Evolutionary conservation across 1,139 yeast species (phyloP).

Genomic region (Suhomyces kunorum): DNA sequence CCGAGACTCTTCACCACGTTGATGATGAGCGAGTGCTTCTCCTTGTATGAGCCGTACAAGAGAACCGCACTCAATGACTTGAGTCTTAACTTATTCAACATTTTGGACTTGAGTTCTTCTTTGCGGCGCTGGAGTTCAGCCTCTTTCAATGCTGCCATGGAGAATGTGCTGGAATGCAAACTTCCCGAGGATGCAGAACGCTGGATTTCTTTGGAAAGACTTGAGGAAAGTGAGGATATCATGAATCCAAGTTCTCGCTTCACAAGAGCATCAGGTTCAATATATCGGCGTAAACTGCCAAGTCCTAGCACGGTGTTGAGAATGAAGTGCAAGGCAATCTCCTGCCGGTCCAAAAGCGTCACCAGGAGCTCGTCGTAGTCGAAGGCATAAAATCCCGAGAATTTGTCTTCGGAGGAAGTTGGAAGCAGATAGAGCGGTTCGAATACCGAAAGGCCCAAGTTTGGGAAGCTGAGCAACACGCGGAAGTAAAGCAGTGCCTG

Average conservation of each 20-base stretch:
- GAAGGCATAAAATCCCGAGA: conserved; percentile 6
- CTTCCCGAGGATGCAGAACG: conserved; percentile 29
- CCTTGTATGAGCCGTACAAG: conserved; percentile 36
- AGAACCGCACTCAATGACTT: conserved; percentile 30
- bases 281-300: conserved; percentile 24
- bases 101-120: conserved; percentile 10
- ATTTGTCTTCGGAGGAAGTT: conserved; percentile 5
- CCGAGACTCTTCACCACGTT: conserved; percentile 22
- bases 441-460: conserved; percentile 19
- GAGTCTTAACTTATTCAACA: conserved; percentile 17
- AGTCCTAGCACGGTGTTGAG: conserved; percentile 30
- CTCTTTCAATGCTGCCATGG: conserved; percentile 19
- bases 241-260: conserved; percentile 26
- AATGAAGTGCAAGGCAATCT: conserved; percentile 34
- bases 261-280: conserved; percentile 22
- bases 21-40: conserved; percentile 29
- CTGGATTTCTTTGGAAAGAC: conserved; percentile 30
- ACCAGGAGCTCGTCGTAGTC: conserved; percentile 15
- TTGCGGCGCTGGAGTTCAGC: conserved; percentile 16
- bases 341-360: conserved; percentile 31
- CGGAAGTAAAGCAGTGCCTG: conserved; percentile 32
- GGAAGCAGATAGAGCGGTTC: conserved; percentile 12
- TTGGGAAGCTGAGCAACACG: conserved; percentile 29
- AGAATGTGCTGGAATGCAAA: conserved; percentile 25
- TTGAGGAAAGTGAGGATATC: conserved; percentile 23